Base-by-base conservation (phyloP, 2,329 filamentous ascomycete species). In the Thelonectria rubi region DNA sequence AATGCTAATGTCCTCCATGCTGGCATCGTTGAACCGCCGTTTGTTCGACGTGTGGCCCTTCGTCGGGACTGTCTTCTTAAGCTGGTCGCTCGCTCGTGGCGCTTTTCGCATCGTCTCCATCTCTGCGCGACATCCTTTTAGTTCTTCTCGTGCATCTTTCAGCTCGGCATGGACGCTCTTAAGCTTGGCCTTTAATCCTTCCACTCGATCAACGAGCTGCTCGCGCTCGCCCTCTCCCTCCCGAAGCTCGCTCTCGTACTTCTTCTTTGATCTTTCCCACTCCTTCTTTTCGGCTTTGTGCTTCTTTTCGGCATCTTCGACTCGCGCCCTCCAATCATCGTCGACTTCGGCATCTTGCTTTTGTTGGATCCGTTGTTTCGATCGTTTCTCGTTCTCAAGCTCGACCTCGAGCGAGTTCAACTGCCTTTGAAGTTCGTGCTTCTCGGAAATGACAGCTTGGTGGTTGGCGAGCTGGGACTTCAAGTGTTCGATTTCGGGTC, bases 391-490 rank as follows among this genome's bases (percentile, higher is more conserved):
- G 67, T 91, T 92, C 66, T 94, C 92, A 2, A 97, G 82, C 69
- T 97, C 91, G 45, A 92, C 88, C 75, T 97, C 91, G 2, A 94
- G 77, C 2, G 89, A 88, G 71, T 85, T 89, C 26, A 97, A 76
- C 76, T 95, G 91, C 48, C 91, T 88, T 73, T 95, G 89, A 14
- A 97, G 78, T 2, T 90, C 84, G 47, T 94, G 82, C 75, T 96
- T 97, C 73, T 97, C 93, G 1, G 90, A 82, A 15, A 96, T 81
- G 11, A 92, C 80, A 2, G 85, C 83, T 71, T 93, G 88, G 55
- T 94, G 87, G 14, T 83, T 81, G 26, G 79, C 72, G 11, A 87
- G 74, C 69, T 87, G 84, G 2, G 83, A 81, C 65, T 80, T 79
- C 24, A 88, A 77, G 58, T 87, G 84, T 42, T 87, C 84, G 15